phyloP scores from a whole-genome alignment of 2,329 filamentous ascomycete species.

The Apiospora arundinis region DNA sequence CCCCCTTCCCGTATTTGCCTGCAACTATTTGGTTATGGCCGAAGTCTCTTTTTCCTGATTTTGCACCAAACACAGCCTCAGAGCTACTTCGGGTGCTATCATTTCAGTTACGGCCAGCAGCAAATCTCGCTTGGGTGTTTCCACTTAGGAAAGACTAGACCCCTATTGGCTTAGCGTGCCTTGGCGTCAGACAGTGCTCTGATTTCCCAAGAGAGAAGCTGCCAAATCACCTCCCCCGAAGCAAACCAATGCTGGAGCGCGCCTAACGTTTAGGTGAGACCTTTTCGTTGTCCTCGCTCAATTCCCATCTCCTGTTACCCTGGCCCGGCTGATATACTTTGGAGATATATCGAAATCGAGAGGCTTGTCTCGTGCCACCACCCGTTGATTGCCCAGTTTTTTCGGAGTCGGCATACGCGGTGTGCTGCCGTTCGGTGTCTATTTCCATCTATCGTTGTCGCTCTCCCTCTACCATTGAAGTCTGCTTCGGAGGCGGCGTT shows the following conservation, averaged over 20 bases:
- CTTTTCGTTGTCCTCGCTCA: constrained; percentile 28
- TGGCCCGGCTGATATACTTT: constrained; percentile 27
- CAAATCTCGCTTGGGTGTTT: constrained; percentile 21
- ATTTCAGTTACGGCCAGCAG: neutral
- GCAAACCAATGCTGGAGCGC: constrained; percentile 31
- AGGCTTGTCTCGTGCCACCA: constrained; percentile 37
- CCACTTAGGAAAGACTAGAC: constrained; percentile 2
- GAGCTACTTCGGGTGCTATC: neutral
- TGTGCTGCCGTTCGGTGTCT: constrained; percentile 20
- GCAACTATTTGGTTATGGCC: constrained; percentile 4
- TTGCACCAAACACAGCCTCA: neutral
- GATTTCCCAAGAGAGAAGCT: constrained; percentile 21
- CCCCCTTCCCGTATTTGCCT: neutral
- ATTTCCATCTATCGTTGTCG: constrained; percentile 13
- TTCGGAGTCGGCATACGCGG: constrained; percentile 30
- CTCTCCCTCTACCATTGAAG: neutral
- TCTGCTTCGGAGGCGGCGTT: constrained; percentile 19
- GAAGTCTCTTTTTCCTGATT: constrained; percentile 1
- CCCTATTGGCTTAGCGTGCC: neutral
- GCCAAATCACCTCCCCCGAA: constrained; percentile 21
- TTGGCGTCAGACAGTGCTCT: constrained; percentile 14
- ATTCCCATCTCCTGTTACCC: constrained; percentile 27
- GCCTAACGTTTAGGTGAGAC: constrained; percentile 37
- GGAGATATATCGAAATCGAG: constrained; percentile 33
- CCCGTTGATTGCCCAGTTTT: constrained; percentile 25